Percentiles rank a stretch among this genome's conserved stretches.
Evolutionary conservation across 306 rosid genomes (phyloP).

Genomic region (Notholithocarpus densiflorus): DNA sequence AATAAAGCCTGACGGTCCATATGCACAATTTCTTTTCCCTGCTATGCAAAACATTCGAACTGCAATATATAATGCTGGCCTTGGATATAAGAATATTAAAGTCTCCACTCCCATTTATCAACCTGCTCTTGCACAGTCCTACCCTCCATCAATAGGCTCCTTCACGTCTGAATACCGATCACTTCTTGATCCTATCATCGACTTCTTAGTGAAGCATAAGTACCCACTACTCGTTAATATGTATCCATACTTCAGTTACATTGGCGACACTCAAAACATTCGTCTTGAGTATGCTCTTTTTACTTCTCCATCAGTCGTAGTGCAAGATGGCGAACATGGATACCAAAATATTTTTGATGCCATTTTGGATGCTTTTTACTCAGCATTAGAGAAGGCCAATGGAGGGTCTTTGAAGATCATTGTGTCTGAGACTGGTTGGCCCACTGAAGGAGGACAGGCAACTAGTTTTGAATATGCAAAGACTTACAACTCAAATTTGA

Average conservation of each 20-base stretch:
- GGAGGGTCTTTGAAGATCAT: too few relatives aligned
- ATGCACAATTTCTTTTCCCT: slow-evolving; percentile 26
- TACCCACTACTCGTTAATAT: slow-evolving; percentile 40
- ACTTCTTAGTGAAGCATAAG: slow-evolving; percentile 13
- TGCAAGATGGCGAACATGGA: slow-evolving; percentile 24
- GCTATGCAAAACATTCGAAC: slow-evolving; percentile 46
- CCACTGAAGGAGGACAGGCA: too few relatives aligned
- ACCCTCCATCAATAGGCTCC: slow-evolving; percentile 40
- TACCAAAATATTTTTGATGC: slow-evolving; percentile 43
- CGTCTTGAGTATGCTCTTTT: slow-evolving; percentile 36
- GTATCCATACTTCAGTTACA: slow-evolving; percentile 39
- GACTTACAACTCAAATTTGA: too few relatives aligned
- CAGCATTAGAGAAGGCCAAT: slow-evolving; percentile 45
- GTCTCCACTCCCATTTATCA: slow-evolving; percentile 37
- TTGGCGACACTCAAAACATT: not conserved
- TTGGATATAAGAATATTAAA: slow-evolving; percentile 25
- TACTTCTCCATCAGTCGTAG: slow-evolving; percentile 18
- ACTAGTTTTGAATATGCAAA: too few relatives aligned
- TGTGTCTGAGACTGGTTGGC: too few relatives aligned
- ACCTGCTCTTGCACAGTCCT: slow-evolving; percentile 29
- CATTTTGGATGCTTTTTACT: slow-evolving; percentile 31
- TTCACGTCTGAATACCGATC: slow-evolving; percentile 9
- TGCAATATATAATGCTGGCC: slow-evolving; percentile 27
- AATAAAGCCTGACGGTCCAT: slow-evolving; percentile 8
- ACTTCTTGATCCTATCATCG: slow-evolving; percentile 22